Evolutionary conservation across 352 stramenopile genomes (phyloP), one percentile per base, ranked within the genome.

Genomic region (Phytophthora ramorum): DNA sequence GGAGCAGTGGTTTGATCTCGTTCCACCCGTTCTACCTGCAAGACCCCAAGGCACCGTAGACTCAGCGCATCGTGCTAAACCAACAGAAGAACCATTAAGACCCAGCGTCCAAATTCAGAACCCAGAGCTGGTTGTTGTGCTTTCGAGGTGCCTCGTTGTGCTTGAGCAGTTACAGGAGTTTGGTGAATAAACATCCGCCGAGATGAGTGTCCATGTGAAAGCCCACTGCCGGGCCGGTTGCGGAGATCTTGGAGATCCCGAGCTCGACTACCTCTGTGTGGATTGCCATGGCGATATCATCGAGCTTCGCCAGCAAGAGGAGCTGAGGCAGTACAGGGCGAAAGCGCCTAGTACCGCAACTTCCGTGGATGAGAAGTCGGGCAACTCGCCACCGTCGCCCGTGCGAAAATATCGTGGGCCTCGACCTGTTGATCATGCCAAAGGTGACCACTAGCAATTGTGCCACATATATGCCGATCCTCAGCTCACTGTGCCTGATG

Each of bases 21-120:
- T 94, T 94, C 60, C 74, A 92, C 58, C 86, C 86, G 20, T 94
- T 94, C 63, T 92, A 92, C 71, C 83, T 89, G 62, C 57, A 87
- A 56, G 69, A 80, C 12, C 70, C 69, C n/a, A 73, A 64, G 49
- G 54, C 66, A 20, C 28, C 35, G 48, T 78, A 73, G 57, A 37
- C 35, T 53, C 28, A 41, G 40, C 46, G 6, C 19, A 43, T 53
- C n/a, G n/a, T n/a, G n/a, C n/a, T n/a, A n/a, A n/a, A n/a, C n/a
- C n/a, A 52, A 14, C 22, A 35, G 60, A 45, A 61, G 13, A 22
- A 43, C 51, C 8, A 56, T 57, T 45, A 66, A 57, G 38, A 44
- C 14, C 13, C 35, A n/a, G 1, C 16, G 17, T 62, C 40, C 58
- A 63, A 68, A 68, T 62, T 35, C 19, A 69, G 55, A 58, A 44